Evolutionary conservation across 2,329 filamentous ascomycete species (phyloP).

Genomic region (Xylaria sp.): DNA sequence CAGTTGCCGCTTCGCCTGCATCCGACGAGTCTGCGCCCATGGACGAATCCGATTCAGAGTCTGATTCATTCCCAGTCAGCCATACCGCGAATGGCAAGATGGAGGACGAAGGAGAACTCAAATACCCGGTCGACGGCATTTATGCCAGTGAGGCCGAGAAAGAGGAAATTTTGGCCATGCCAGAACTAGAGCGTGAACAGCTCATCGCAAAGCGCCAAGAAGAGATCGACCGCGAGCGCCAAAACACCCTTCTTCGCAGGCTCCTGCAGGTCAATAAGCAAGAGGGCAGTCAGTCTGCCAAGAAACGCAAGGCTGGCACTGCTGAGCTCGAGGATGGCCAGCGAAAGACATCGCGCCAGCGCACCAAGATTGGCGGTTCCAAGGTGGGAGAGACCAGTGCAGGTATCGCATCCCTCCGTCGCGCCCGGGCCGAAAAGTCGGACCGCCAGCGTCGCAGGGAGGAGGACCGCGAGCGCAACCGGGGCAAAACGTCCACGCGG

Average conservation of each 20-base stretch:
- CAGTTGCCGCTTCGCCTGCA: constrained; percentile 73
- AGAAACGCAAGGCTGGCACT: constrained; percentile 81
- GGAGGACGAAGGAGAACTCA: constrained; percentile 64
- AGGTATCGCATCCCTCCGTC: constrained; percentile 77
- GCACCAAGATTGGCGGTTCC: constrained; percentile 72
- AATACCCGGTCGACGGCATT: constrained; percentile 89
- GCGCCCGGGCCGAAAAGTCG: constrained; percentile 71
- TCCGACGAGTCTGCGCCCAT: constrained; percentile 87
- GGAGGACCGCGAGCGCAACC: constrained; percentile 68
- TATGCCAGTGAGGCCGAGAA: constrained; percentile 81
- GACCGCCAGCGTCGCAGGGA: constrained; percentile 72
- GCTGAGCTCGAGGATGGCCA: constrained; percentile 82
- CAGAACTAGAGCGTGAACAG: constrained; percentile 90
- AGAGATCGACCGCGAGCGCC: constrained; percentile 82
- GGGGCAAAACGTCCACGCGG: constrained; percentile 58
- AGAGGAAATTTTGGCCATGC: constrained; percentile 82
- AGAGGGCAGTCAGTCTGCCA: constrained; percentile 69
- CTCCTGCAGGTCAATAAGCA: constrained; percentile 73
- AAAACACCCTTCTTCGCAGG: constrained; percentile 83
- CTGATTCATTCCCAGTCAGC: constrained; percentile 63
- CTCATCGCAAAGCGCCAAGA: constrained; percentile 88
- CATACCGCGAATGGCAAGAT: constrained; percentile 47
- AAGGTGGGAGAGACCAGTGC: constrained; percentile 75
- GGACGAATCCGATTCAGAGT: constrained; percentile 89
- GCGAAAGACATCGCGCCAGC: constrained; percentile 78